A percentile compares a stretch with the other conserved stretches of the same genome.
These are phyloP conservation scores for Naganishia antarctica DNA, from an alignment of 768 basidiomycete species.

Conservation along the genomic window DNA sequence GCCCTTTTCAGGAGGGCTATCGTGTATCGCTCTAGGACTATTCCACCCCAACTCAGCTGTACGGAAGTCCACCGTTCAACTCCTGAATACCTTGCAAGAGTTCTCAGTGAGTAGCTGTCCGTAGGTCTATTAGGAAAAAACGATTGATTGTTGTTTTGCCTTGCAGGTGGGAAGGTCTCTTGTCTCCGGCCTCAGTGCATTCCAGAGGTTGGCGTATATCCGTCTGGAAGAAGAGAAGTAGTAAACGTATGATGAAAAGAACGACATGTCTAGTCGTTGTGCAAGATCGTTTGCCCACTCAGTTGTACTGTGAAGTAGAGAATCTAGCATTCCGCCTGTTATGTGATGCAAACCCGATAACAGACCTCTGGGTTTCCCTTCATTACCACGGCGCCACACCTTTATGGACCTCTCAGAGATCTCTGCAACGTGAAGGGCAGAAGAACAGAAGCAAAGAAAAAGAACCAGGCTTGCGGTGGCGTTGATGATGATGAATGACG, in stretches of 20 bases:
- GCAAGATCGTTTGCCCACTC: too few species aligned
- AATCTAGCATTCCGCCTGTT: too few species aligned
- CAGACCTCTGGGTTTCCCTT: too few species aligned
- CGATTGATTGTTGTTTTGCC: not conserved
- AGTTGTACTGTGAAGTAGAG: too few species aligned
- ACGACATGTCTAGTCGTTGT: too few species aligned
- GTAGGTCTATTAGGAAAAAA: not conserved
- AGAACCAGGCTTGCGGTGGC: too few species aligned
- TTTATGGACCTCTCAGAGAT: too few species aligned
- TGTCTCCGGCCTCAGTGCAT: constrained; percentile 74
- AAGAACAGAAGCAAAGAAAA: too few species aligned
- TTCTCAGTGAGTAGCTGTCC: constrained; percentile 61
- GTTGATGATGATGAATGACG: too few species aligned
- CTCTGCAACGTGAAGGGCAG: too few species aligned
- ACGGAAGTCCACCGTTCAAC: constrained; percentile 66
- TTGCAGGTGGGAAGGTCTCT: constrained; percentile 71
- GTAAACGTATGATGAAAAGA: not conserved
- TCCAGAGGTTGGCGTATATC: constrained; percentile 81
- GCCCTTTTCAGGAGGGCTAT: constrained; percentile 71
- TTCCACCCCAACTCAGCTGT: constrained; percentile 72
- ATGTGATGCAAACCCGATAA: too few species aligned
- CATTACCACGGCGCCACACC: too few species aligned
- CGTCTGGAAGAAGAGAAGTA: constrained; percentile 54
- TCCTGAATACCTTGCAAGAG: constrained; percentile 71
- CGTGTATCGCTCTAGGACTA: constrained; percentile 79